Conservation (phyloP, 306 rosid species). For the Gleditsia sinensis region DNA sequence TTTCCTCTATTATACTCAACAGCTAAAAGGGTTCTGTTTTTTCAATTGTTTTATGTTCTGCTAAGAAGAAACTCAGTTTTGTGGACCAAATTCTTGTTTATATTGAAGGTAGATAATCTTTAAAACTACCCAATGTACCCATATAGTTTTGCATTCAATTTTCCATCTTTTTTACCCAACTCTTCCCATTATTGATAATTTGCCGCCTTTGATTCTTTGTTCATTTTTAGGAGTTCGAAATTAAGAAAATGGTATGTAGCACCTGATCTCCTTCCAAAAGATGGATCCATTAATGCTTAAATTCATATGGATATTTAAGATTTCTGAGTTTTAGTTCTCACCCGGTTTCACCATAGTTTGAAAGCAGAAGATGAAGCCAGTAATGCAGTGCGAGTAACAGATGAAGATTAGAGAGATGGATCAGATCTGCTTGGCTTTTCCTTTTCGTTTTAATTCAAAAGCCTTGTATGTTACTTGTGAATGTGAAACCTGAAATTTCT, state of each 20-base stretch:
- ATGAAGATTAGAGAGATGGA: too few relatives aligned
- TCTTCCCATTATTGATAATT: not conserved
- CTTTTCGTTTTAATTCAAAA: too few relatives aligned
- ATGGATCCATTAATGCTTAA: too few relatives aligned
- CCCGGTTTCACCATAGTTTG: too few relatives aligned
- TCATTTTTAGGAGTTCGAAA: conserved; percentile 71
- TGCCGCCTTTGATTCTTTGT: not conserved
- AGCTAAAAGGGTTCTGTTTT: conserved; percentile 25
- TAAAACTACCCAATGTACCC: not conserved
- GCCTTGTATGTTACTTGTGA: too few relatives aligned
- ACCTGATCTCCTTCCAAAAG: too few relatives aligned
- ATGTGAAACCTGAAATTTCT: too few relatives aligned
- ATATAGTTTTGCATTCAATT: not conserved
- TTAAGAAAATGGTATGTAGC: conserved; percentile 89
- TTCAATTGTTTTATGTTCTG: conserved; percentile 50
- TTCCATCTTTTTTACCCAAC: not conserved
- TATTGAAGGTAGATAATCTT: conserved; percentile 52
- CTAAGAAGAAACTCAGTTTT: conserved; percentile 76
- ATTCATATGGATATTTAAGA: too few relatives aligned
- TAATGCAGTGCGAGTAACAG: too few relatives aligned
- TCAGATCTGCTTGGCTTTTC: too few relatives aligned
- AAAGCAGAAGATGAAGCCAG: too few relatives aligned
- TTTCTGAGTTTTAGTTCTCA: too few relatives aligned
- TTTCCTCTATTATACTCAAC: conserved; percentile 28
- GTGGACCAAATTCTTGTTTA: conserved; percentile 86